Evolutionary conservation across 495 filamentous ascomycete species (phyloP), one percentile per base, ranked within the genome.

Genomic region (Chaetomium cochliodes): DNA sequence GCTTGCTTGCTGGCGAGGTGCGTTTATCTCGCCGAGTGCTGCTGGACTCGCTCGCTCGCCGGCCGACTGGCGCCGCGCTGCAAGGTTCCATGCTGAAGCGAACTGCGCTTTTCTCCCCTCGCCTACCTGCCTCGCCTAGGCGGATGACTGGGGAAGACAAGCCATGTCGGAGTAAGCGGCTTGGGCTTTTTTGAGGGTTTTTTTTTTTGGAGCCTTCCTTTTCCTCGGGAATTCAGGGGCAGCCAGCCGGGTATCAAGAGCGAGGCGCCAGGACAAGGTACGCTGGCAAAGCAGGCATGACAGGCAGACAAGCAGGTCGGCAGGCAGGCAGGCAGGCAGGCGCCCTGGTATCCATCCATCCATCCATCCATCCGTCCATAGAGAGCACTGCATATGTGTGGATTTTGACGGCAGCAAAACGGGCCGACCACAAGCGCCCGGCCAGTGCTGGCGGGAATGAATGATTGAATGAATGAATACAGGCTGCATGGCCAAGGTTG

Each of bases 401-500:
- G 20, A 46, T 23, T 30, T 30, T 49, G 13, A 46, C 39, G 22
- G 8, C 15, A 20, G 8, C 55, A 23, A 15, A 23, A 23, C 33
- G 33, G 33, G 33, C 33, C 33, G 33, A 37, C 41, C 16, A 9
- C 41, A 18, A 60, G 42, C 44, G 56, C 44, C 57, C 57, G 26
- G 41, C 41, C 41, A 2, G 26, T 49, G 59, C 59, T 62, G 49
- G 33, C 23, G 33, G 49, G 30, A 60, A 37, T 59, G 58, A 51
- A 60, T 60, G 58, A 60, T 6, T 30, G 28, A 30, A 30, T 47
- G 60, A 49, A 46, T 47, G 22, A 46, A 47, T 52, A 63, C 52
- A 33, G n/a, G 25, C 25, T 63, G 60, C 41, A 63, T 63, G 60
- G 49, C 60, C 60, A 54, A 54, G 50, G 16, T 46, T 46, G 33